Percentiles rank a stretch among this genome's conserved stretches.
Conservation (phyloP, 208 protist species). For the Endotrypanum monterogeii region DNA sequence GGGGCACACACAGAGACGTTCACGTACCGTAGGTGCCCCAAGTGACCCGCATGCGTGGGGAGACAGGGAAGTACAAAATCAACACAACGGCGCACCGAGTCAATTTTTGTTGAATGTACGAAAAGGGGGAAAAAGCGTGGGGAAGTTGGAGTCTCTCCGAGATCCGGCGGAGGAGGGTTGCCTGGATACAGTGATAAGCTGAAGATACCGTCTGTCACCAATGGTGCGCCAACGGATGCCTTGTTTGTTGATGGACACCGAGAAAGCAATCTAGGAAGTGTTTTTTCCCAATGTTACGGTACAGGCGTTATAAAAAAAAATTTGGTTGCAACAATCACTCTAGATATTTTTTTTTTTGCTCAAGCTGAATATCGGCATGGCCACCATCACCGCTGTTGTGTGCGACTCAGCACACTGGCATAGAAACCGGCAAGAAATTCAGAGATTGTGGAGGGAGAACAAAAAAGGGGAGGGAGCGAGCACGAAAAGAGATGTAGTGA, state of each 20-base stretch:
- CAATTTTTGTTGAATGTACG: constrained; percentile 1
- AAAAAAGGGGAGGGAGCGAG: neutral
- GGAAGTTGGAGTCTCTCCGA: neutral
- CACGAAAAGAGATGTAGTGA: neutral
- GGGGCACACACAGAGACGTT: neutral
- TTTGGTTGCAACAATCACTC: neutral
- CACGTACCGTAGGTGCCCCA: neutral
- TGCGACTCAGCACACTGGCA: neutral
- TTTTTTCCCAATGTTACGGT: too few relatives aligned
- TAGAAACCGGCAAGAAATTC: neutral
- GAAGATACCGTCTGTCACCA: neutral
- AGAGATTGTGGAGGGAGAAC: neutral
- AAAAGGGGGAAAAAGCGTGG: neutral
- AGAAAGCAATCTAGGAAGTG: neutral
- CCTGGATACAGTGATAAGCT: neutral
- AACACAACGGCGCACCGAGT: neutral
- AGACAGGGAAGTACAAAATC: neutral
- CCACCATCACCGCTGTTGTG: neutral
- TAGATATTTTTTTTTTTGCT: neutral
- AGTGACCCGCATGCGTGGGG: neutral
- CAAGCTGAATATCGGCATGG: neutral
- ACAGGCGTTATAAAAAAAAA: too few relatives aligned
- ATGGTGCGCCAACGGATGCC: neutral
- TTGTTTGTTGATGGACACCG: constrained; percentile 11
- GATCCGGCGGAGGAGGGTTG: too few relatives aligned